Conservation (phyloP, 1,284 basidiomycete species). For the Melampsora occidentalis region DNA sequence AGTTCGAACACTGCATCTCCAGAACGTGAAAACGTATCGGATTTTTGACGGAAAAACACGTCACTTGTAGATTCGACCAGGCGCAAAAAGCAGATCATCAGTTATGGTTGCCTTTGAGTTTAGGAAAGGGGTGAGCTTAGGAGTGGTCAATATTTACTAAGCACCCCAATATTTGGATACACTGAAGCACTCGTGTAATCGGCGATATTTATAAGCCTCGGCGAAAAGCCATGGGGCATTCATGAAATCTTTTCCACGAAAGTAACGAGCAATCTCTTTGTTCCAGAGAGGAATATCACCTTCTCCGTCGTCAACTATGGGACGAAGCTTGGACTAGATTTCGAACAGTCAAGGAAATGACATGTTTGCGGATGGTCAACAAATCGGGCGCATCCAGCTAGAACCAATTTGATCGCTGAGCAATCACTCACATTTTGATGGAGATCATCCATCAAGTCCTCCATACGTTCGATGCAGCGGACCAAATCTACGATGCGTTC, state of each 20-base stretch:
- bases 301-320: slow-evolving; percentile 86
- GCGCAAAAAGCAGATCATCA: slow-evolving; percentile 74
- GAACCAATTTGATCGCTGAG: slow-evolving; percentile 59
- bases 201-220: slow-evolving; percentile 90
- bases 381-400: slow-evolving; percentile 62
- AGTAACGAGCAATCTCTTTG: slow-evolving; percentile 87
- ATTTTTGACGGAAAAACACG: slow-evolving; percentile 60
- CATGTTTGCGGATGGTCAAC: not conserved
- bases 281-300: slow-evolving; percentile 96
- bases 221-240: slow-evolving; percentile 88
- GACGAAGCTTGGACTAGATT: slow-evolving; percentile 71
- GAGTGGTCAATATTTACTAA: slow-evolving; percentile 53
- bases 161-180: slow-evolving; percentile 84
- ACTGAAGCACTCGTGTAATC: slow-evolving; percentile 88
- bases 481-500: slow-evolving; percentile 82
- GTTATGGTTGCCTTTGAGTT: not conserved
- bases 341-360: not conserved
- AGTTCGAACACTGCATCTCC: slow-evolving; percentile 90
- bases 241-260: slow-evolving; percentile 95
- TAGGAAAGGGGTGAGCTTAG: not conserved
- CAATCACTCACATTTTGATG: slow-evolving; percentile 51
- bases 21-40: slow-evolving; percentile 93
- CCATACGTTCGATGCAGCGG: slow-evolving; percentile 68
- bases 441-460: slow-evolving; percentile 56
- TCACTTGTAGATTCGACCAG: slow-evolving; percentile 41